Percentiles rank a stretch among this genome's conserved stretches.
Conservation (phyloP, 2,329 filamentous ascomycete genomes). For the Aspergillus melleus region DNA sequence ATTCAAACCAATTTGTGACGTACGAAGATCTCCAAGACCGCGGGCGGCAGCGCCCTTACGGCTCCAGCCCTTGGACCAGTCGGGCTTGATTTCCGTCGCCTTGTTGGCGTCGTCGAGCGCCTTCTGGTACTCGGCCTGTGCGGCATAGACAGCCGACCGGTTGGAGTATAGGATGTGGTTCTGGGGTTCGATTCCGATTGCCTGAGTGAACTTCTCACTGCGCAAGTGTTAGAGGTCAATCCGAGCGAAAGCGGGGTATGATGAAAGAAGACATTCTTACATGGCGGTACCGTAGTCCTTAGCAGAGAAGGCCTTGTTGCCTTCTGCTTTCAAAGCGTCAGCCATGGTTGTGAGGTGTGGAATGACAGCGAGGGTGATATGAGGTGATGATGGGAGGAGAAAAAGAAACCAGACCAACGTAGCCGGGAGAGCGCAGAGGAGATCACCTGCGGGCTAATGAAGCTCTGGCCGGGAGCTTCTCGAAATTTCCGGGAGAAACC, state of each 20-base stretch:
- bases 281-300: slow-evolving; percentile 96
- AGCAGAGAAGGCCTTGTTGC: slow-evolving; percentile 96
- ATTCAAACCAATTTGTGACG: slow-evolving; percentile 20
- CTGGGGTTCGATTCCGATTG: slow-evolving; percentile 79
- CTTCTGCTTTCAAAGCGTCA: slow-evolving; percentile 89
- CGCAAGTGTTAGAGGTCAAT: slow-evolving; percentile 4
- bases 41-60: slow-evolving; percentile 90
- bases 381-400: slow-evolving; percentile 2
- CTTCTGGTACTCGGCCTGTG: slow-evolving; percentile 81
- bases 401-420: slow-evolving; percentile 7
- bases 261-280: slow-evolving; percentile 60
- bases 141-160: slow-evolving; percentile 82
- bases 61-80: slow-evolving; percentile 97
- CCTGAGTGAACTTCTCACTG: slow-evolving; percentile 92
- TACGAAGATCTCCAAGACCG: slow-evolving; percentile 77
- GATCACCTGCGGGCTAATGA: slow-evolving; percentile 20
- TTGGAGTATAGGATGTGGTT: slow-evolving; percentile 99
- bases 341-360: slow-evolving; percentile 51
- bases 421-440: slow-evolving; percentile 9
- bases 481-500: slow-evolving; percentile 43
- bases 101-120: slow-evolving; percentile 89
- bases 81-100: slow-evolving; percentile 90
- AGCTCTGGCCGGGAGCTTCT: slow-evolving; percentile 38
- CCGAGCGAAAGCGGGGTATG: slow-evolving; percentile 20
- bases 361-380: neutral